Percentiles rank a stretch among this genome's conserved stretches.
Evolutionary conservation across 1,284 basidiomycete genomes (phyloP).

Genomic region (Amylostereum chailletii): DNA sequence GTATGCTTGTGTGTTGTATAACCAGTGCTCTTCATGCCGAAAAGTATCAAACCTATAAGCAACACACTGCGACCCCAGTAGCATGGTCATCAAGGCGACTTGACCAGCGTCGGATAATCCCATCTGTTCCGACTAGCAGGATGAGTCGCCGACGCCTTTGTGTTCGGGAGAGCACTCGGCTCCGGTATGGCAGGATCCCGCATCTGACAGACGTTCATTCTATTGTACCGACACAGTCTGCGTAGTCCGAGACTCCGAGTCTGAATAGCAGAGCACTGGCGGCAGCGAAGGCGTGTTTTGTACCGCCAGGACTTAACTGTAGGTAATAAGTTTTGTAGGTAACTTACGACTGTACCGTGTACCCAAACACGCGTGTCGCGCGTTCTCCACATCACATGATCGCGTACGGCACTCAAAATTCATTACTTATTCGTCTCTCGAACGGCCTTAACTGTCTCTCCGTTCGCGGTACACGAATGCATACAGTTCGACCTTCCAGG

Average conservation of each 20-base stretch:
- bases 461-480: neutral
- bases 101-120: too few species aligned
- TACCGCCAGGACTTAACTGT: neutral
- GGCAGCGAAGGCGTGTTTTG: too few species aligned
- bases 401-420: neutral
- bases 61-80: too few species aligned
- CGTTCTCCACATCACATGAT: neutral
- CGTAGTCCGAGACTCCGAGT: too few species aligned
- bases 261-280: too few species aligned
- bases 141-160: too few species aligned
- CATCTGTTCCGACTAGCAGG: too few species aligned
- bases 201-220: too few species aligned
- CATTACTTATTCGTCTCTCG: neutral
- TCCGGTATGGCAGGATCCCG: too few species aligned
- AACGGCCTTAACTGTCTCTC: neutral
- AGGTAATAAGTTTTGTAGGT: neutral
- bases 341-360: neutral
- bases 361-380: neutral
- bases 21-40: neutral
- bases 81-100: too few species aligned
- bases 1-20: neutral
- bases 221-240: too few species aligned
- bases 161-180: too few species aligned
- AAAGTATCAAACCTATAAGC: neutral
- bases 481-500: neutral